Evolutionary conservation across 495 filamentous ascomycete genomes (phyloP).

Genomic region (Penicillium maclennaniae): DNA sequence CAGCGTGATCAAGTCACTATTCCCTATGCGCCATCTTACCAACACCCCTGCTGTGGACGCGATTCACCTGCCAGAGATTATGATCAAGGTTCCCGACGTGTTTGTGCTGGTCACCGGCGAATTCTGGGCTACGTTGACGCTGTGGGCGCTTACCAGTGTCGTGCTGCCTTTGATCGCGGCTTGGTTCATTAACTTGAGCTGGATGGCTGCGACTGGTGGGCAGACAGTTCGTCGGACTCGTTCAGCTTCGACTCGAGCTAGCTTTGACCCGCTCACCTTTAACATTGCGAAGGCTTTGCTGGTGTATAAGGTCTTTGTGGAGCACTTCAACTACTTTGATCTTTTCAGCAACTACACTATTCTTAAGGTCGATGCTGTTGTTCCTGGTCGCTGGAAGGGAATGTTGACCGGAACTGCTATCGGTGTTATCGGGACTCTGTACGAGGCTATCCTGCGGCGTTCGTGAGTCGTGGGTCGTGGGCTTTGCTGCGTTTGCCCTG

Average conservation of each 20-base stretch:
- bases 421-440: slow-evolving; percentile 65
- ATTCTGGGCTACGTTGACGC: slow-evolving; percentile 78
- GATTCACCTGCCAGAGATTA: slow-evolving; percentile 36
- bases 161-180: slow-evolving; percentile 65
- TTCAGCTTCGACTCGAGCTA: slow-evolving; percentile 38
- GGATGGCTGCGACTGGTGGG: slow-evolving; percentile 35
- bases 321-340: slow-evolving; percentile 63
- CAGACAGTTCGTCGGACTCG: slow-evolving; percentile 20
- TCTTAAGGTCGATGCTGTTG: slow-evolving; percentile 55
- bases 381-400: slow-evolving; percentile 69
- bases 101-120: slow-evolving; percentile 69
- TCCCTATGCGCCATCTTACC: slow-evolving; percentile 65
- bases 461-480: slow-evolving; percentile 38
- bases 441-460: slow-evolving; percentile 76
- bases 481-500: slow-evolving; percentile 12
- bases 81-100: slow-evolving; percentile 71
- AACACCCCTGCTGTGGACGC: slow-evolving; percentile 59
- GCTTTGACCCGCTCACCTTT: slow-evolving; percentile 81
- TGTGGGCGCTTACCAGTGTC: slow-evolving; percentile 73
- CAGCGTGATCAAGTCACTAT: slow-evolving; percentile 35
- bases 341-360: slow-evolving; percentile 55
- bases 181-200: slow-evolving; percentile 84
- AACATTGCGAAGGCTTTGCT: slow-evolving; percentile 80
- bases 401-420: slow-evolving; percentile 69
- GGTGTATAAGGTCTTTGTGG: slow-evolving; percentile 72